A percentile compares a stretch with the other conserved stretches of the same genome.
Conservation (phyloP, 2,329 filamentous ascomycete species). For the Tolypocladium tropicale region DNA sequence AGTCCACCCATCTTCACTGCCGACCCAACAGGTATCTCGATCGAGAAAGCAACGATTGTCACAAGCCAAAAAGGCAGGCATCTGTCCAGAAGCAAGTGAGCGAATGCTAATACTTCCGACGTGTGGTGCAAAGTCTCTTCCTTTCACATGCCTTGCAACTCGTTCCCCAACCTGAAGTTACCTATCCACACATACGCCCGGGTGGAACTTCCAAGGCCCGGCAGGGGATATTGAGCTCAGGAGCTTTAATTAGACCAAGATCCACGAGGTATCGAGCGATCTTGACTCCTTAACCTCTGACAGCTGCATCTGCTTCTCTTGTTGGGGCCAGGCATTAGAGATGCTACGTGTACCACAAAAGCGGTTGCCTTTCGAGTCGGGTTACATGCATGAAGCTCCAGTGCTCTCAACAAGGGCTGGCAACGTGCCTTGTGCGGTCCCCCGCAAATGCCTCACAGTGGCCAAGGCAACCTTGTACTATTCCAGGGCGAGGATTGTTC, state of each 20-base stretch:
- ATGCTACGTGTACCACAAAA: background rate
- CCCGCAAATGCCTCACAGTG: background rate
- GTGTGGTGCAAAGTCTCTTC: too few species aligned
- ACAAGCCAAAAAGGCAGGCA: background rate
- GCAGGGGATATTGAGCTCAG: background rate
- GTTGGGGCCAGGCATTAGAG: background rate
- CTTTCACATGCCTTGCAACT: too few species aligned
- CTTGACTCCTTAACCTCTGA: background rate
- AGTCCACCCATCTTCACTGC: too few species aligned
- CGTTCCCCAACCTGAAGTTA: too few species aligned
- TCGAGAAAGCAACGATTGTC: background rate
- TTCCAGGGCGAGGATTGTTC: background rate
- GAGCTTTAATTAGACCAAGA: background rate
- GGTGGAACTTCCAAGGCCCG: background rate
- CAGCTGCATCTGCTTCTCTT: background rate
- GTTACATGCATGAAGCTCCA: background rate
- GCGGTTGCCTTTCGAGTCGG: background rate
- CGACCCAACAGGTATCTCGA: too few species aligned
- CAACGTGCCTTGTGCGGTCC: background rate
- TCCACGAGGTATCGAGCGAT: background rate
- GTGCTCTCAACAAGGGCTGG: background rate
- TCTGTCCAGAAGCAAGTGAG: too few species aligned
- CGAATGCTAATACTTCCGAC: too few species aligned
- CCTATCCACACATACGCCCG: too few species aligned
- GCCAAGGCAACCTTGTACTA: background rate